Evolutionary conservation across 306 rosid genomes (phyloP).

Genomic region (Dalbergia oliveri): DNA sequence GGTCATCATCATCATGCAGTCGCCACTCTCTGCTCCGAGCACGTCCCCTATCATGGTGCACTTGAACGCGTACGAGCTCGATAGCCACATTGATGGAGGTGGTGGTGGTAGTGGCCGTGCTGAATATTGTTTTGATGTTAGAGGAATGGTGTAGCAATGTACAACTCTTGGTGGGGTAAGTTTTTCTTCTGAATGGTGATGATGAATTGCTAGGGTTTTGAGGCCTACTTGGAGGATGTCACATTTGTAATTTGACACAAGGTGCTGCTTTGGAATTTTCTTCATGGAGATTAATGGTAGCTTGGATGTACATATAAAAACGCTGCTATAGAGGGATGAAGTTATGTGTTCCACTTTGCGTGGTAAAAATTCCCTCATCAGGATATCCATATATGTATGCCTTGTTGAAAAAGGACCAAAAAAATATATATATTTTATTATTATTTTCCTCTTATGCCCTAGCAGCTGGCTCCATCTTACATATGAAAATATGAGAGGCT

Average conservation of each 20-base stretch:
- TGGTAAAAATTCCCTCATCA: conserved; percentile 31
- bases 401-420: too few relatives aligned
- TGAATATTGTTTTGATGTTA: background rate
- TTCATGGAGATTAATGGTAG: conserved; percentile 14
- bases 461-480: background rate
- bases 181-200: background rate
- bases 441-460: background rate
- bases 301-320: conserved; percentile 42
- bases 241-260: background rate
- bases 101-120: background rate
- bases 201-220: conserved; percentile 54
- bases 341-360: conserved; percentile 41
- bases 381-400: conserved; percentile 33
- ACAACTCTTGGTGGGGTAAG: conserved; percentile 15
- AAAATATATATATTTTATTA: too few relatives aligned
- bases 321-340: conserved; percentile 34
- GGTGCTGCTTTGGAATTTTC: conserved; percentile 14
- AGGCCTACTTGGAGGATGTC: conserved; percentile 53
- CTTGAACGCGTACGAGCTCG: background rate
- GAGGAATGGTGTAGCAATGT: conserved; percentile 31
- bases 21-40: conserved; percentile 80
- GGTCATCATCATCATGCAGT: conserved; percentile 43
- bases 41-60: conserved; percentile 51
- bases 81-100: background rate
- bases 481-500: background rate